phyloP scores from a whole-genome alignment of 495 filamentous ascomycete species.

The Xylaria venustula region DNA sequence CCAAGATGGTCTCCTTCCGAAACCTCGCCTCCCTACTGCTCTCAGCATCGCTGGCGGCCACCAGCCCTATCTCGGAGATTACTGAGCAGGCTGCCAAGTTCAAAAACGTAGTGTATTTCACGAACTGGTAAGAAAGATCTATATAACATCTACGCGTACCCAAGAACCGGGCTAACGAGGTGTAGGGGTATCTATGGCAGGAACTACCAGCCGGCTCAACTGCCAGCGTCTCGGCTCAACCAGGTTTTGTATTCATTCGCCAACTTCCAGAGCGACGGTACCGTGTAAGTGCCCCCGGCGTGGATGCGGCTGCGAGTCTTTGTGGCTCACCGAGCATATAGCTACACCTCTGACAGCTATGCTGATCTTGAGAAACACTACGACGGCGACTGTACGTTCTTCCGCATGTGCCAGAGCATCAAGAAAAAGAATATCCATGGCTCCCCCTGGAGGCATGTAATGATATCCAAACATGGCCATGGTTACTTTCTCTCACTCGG shows the following conservation, averaged over 20 bases:
- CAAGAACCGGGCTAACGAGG: neutral
- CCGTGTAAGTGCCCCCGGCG: slow-evolving; percentile 57
- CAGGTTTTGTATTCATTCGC: slow-evolving; percentile 91
- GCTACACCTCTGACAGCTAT: slow-evolving; percentile 51
- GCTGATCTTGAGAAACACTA: slow-evolving; percentile 79
- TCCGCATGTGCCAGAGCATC: too few species aligned
- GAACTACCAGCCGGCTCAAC: slow-evolving; percentile 74
- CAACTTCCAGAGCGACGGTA: slow-evolving; percentile 75
- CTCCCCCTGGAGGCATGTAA: too few species aligned
- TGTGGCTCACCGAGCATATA: slow-evolving; percentile 3
- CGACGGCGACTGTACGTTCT: slow-evolving; percentile 37
- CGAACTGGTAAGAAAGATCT: slow-evolving; percentile 39
- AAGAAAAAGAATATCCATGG: too few species aligned
- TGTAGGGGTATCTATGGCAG: slow-evolving; percentile 79
- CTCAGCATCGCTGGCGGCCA: slow-evolving; percentile 23
- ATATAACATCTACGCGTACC: neutral
- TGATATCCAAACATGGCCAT: too few species aligned
- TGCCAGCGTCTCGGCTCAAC: slow-evolving; percentile 78
- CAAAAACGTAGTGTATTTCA: slow-evolving; percentile 47
- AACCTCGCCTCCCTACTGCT: slow-evolving; percentile 21
- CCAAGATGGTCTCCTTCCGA: slow-evolving; percentile 29
- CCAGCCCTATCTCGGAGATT: slow-evolving; percentile 20
- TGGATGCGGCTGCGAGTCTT: neutral
- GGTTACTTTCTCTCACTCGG: too few species aligned
- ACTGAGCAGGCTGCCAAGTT: slow-evolving; percentile 28